Conservation (phyloP, 2,329 filamentous ascomycete species). For the Sporothrix protearum region DNA sequence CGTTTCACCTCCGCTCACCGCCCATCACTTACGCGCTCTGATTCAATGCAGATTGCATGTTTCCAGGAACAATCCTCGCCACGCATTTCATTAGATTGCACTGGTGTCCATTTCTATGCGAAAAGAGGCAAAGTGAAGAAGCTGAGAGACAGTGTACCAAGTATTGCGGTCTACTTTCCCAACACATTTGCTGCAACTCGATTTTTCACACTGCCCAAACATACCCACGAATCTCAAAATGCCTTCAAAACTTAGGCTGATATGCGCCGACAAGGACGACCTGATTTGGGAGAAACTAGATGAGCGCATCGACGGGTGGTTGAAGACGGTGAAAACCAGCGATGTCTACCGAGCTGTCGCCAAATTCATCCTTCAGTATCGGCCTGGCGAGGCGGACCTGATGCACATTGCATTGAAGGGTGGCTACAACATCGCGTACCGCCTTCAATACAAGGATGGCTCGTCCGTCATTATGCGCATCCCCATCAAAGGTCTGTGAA, state of each 20-base stretch:
- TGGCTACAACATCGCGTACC: constrained; percentile 35
- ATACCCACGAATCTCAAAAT: background rate
- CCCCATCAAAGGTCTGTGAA: constrained; percentile 24
- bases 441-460: constrained; percentile 36
- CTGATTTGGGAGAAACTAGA: constrained; percentile 11
- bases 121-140: background rate
- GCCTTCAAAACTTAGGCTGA: background rate
- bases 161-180: too few relatives aligned
- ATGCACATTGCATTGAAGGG: constrained; percentile 33
- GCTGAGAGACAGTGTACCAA: background rate
- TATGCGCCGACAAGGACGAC: background rate
- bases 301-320: background rate
- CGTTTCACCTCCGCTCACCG: background rate
- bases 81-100: background rate
- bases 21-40: background rate
- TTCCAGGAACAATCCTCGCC: background rate
- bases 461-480: constrained; percentile 35
- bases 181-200: too few relatives aligned
- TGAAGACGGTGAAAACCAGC: background rate
- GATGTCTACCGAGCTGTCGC: background rate
- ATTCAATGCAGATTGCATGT: background rate
- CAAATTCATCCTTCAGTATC: constrained; percentile 22
- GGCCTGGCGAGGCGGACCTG: constrained; percentile 28
- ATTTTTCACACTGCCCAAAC: too few relatives aligned
- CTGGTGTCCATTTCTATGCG: background rate